A percentile compares a stretch with the other conserved stretches of the same genome.
Evolutionary conservation across 805 yeast species (phyloP).

Genomic region (Starmerella davenportii): DNA sequence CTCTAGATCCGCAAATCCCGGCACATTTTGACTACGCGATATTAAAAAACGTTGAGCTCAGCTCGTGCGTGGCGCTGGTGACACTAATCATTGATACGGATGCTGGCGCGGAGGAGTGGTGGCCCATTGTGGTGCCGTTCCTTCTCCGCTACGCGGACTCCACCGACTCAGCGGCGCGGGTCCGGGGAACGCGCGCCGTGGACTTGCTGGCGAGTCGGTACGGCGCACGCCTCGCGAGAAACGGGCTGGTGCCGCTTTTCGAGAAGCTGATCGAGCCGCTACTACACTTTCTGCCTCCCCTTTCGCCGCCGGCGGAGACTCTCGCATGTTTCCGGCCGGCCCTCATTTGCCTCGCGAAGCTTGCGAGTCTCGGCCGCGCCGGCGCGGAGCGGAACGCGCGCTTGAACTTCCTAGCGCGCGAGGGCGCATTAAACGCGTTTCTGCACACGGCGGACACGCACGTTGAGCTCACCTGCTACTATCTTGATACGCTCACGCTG

Average conservation of each 20-base stretch:
- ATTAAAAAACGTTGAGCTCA: too few species aligned
- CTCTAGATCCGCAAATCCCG: too few species aligned
- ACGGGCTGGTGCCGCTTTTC: constrained; percentile 21
- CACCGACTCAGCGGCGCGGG: constrained; percentile 15
- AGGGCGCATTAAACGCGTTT: constrained; percentile 18
- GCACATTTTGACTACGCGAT: too few species aligned
- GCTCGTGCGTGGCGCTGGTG: too few species aligned
- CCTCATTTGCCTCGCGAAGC: constrained; percentile 28
- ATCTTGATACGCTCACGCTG: constrained; percentile 7
- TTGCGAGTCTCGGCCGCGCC: constrained; percentile 16
- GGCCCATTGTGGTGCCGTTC: constrained; percentile 22
- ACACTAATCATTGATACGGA: too few species aligned
- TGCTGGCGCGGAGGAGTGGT: too few species aligned
- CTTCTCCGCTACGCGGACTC: constrained; percentile 20
- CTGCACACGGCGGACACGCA: constrained; percentile 13
- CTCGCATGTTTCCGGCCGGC: constrained; percentile 20
- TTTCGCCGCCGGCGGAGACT: constrained; percentile 13
- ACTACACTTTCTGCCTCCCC: constrained; percentile 22
- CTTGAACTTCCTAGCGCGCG: constrained; percentile 16
- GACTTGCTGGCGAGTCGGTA: constrained; percentile 5
- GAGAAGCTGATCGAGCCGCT: constrained; percentile 18
- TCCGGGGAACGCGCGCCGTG: constrained; percentile 15
- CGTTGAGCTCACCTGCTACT: constrained; percentile 12
- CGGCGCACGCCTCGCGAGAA: constrained; percentile 4
- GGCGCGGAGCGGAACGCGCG: constrained; percentile 1